Percentiles rank a stretch among this genome's conserved stretches.
Evolutionary conservation across 305 asterid genomes (phyloP).

Genomic region (Solanum aculeatissimum): DNA sequence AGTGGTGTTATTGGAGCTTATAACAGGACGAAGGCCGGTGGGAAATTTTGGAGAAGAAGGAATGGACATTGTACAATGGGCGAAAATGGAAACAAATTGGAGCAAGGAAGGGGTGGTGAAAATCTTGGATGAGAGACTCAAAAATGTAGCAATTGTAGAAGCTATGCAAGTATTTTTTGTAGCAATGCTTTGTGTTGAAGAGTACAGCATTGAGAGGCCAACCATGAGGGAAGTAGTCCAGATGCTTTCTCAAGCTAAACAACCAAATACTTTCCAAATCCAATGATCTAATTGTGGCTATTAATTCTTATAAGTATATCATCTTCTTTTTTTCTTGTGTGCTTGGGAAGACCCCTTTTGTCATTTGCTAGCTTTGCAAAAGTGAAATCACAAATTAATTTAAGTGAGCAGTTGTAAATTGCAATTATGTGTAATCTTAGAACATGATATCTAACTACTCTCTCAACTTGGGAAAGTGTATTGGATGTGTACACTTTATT

Average conservation of each 20-base stretch:
- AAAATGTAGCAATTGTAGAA: conserved; percentile 17
- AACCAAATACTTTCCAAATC: conserved; percentile 28
- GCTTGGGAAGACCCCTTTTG: neutral
- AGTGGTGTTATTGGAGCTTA: conserved; percentile 30
- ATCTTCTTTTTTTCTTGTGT: neutral
- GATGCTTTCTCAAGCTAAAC: conserved; percentile 37
- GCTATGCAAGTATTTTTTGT: conserved; percentile 36
- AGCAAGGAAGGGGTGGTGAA: conserved; percentile 29
- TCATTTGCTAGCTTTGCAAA: neutral
- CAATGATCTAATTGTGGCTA: conserved; percentile 6
- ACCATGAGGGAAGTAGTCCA: conserved; percentile 36
- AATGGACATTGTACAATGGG: conserved; percentile 28
- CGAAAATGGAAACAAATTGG: conserved; percentile 15
- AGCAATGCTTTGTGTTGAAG: conserved; percentile 34
- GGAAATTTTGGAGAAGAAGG: conserved; percentile 40
- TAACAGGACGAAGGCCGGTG: conserved; percentile 29
- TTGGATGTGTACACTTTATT: neutral
- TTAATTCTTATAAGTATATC: neutral
- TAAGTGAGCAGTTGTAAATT: neutral
- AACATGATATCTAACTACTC: neutral
- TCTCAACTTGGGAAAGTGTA: neutral
- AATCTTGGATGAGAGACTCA: conserved; percentile 25
- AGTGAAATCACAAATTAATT: neutral
- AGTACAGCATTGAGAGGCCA: conserved; percentile 26
- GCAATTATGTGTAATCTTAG: neutral